These are phyloP conservation scores for Ilex aquifolium DNA, from an alignment of 257 asterid species.

Conservation along the genomic window DNA sequence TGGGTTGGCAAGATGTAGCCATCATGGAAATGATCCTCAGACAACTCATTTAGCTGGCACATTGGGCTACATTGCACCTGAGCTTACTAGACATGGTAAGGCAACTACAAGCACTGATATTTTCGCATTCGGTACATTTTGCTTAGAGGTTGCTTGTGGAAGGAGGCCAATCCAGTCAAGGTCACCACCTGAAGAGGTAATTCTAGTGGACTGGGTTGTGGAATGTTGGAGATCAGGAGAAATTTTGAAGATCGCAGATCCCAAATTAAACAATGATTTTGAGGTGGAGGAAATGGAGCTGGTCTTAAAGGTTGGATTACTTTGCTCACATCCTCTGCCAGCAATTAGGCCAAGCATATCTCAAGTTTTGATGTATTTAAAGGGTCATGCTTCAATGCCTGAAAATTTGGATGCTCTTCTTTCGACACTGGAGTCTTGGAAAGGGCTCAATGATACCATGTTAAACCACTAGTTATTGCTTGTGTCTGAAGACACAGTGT, in stretches of 20 bases:
- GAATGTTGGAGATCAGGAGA: background rate
- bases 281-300: background rate
- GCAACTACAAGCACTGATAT: slow-evolving; percentile 6
- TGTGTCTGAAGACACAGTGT: no score
- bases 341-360: background rate
- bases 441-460: no score
- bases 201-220: background rate
- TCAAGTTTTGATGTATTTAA: background rate
- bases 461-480: no score
- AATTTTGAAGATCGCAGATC: background rate
- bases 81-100: slow-evolving; percentile 10
- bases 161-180: background rate
- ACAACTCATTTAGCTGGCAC: slow-evolving; percentile 17
- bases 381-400: no score
- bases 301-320: background rate
- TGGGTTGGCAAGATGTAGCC: slow-evolving; percentile 9
- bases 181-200: background rate
- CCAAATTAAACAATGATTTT: background rate
- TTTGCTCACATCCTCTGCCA: background rate
- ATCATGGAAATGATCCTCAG: slow-evolving; percentile 7
- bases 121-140: background rate
- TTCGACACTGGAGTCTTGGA: no score
- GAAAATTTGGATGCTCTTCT: no score
- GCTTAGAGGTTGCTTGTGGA: background rate
- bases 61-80: background rate